A percentile compares a stretch with the other conserved stretches of the same genome.
These are phyloP conservation scores for Cordyceps javanica DNA, from an alignment of 2,329 filamentous ascomycete species.

Conservation along the genomic window DNA sequence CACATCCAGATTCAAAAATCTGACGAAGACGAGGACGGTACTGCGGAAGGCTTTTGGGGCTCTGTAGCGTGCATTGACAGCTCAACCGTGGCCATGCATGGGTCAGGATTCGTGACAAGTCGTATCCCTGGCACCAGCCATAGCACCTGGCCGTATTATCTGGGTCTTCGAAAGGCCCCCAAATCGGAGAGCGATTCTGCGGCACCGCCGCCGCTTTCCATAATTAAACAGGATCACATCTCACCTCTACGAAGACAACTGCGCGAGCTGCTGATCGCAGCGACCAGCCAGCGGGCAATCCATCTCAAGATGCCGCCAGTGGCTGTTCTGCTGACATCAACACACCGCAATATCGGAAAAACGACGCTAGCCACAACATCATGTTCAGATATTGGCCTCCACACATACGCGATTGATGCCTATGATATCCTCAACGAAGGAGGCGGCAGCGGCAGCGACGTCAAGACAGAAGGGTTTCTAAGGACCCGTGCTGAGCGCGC, in stretches of 20 bases:
- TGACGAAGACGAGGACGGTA: constrained; percentile 52
- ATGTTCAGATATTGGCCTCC: constrained; percentile 82
- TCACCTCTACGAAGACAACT: constrained; percentile 63
- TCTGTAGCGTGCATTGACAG: constrained; percentile 82
- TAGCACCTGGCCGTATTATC: constrained; percentile 85
- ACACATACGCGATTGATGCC: constrained; percentile 81
- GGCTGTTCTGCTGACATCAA: constrained; percentile 82
- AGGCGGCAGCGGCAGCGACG: constrained; percentile 71
- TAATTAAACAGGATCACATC: constrained; percentile 44
- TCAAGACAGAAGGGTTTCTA: constrained; percentile 88
- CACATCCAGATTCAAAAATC: constrained; percentile 56
- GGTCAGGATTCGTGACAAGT: constrained; percentile 80
- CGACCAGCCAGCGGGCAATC: constrained; percentile 80
- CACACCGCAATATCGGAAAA: constrained; percentile 90
- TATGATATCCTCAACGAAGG: constrained; percentile 95
- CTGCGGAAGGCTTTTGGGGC: constrained; percentile 71
- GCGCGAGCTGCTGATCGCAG: constrained; percentile 78
- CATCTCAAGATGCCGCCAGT: constrained; percentile 83
- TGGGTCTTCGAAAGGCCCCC: constrained; percentile 66
- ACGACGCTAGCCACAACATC: constrained; percentile 69
- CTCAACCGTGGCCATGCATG: constrained; percentile 79
- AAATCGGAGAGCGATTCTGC: constrained; percentile 32
- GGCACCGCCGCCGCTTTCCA: constrained; percentile 34
- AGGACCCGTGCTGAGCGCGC: constrained; percentile 84
- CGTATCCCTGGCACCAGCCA: constrained; percentile 69